phyloP scores from a whole-genome alignment of 331 rosid species.

The Malus hybrid region DNA sequence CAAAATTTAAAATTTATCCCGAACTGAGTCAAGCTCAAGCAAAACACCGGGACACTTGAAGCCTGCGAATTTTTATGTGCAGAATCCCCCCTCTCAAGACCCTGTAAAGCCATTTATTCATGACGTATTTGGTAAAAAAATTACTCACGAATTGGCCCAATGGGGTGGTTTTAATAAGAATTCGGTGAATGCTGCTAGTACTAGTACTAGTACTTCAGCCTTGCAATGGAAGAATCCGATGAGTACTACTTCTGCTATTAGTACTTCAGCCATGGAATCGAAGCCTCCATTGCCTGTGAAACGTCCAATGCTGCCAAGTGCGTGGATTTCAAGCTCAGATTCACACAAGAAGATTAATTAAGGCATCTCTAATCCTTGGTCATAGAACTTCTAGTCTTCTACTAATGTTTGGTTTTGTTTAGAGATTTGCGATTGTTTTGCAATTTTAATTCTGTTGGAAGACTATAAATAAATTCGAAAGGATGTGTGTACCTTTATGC shows the following conservation, averaged over 20 bases:
- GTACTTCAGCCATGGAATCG: not conserved
- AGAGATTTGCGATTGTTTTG: not conserved
- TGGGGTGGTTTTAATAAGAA: not conserved
- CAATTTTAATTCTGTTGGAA: too few relatives aligned
- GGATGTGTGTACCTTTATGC: too few relatives aligned
- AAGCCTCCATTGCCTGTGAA: not conserved
- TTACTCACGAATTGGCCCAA: not conserved
- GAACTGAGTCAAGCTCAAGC: not conserved
- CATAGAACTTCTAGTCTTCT: not conserved
- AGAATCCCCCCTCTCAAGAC: not conserved
- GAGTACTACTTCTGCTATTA: too few relatives aligned
- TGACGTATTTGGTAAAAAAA: not conserved
- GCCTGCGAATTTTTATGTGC: not conserved
- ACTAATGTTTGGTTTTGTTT: not conserved
- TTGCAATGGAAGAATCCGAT: not conserved
- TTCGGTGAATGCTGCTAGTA: not conserved
- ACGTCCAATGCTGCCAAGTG: not conserved
- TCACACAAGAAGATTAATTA: not conserved
- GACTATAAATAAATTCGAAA: too few relatives aligned
- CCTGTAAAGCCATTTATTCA: too few relatives aligned
- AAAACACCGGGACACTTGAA: not conserved
- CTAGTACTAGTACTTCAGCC: not conserved
- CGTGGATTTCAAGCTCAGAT: not conserved
- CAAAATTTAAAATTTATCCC: not conserved
- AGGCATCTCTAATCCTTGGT: not conserved